Conservation (phyloP, 371 early-diverging fungal genomes). For the Mycotypha africana region DNA sequence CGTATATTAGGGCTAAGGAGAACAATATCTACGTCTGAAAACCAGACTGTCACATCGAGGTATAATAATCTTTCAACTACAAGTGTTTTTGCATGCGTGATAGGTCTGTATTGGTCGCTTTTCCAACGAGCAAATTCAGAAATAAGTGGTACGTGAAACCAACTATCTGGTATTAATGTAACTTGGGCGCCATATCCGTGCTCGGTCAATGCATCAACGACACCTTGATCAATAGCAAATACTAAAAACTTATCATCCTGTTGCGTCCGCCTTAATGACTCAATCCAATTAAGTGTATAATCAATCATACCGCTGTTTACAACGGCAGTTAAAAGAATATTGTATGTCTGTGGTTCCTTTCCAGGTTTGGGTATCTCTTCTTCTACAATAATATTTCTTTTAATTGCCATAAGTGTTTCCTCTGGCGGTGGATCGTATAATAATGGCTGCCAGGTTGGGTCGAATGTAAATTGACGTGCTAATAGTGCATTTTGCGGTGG, state of each 20-base stretch:
- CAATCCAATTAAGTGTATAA: slow-evolving; percentile 36
- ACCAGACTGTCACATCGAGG: slow-evolving; percentile 19
- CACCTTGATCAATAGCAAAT: slow-evolving; percentile 30
- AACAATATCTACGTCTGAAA: slow-evolving; percentile 18
- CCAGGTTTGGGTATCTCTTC: too few relatives aligned
- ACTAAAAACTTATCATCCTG: slow-evolving; percentile 20
- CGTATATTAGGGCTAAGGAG: slow-evolving; percentile 6
- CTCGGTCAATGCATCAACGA: slow-evolving; percentile 16
- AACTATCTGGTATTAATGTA: slow-evolving; percentile 26
- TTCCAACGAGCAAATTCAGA: slow-evolving; percentile 24
- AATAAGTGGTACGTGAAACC: slow-evolving; percentile 30
- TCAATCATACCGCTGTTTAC: slow-evolving; percentile 32
- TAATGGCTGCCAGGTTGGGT: too few relatives aligned
- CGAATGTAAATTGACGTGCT: too few relatives aligned
- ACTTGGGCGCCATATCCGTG: slow-evolving; percentile 24
- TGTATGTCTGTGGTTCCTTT: not conserved
- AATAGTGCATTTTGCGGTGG: too few relatives aligned
- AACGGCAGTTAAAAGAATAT: slow-evolving; percentile 26
- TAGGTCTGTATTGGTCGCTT: slow-evolving; percentile 23
- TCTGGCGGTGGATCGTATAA: slow-evolving; percentile 2
- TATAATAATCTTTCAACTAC: slow-evolving; percentile 37
- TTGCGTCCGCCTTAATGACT: slow-evolving; percentile 21
- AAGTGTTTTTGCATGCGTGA: slow-evolving; percentile 33
- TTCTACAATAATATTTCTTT: not conserved
- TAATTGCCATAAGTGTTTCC: slow-evolving; percentile 1